Conservation (phyloP, 1,284 basidiomycete genomes). For the Fomitiporia mediterranea region DNA sequence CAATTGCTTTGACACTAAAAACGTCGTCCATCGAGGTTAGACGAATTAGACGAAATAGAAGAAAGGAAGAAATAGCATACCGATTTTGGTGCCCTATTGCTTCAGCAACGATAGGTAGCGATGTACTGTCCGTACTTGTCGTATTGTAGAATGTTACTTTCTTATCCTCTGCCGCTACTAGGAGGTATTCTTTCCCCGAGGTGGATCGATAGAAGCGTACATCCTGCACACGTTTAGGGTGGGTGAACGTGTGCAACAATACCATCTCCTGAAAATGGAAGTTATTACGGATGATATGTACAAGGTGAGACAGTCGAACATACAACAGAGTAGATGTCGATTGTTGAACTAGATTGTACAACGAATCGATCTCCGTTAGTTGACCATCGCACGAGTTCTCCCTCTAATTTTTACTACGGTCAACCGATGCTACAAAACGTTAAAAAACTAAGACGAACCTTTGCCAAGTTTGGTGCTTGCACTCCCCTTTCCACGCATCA, state of each 20-base stretch:
- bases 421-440: neutral
- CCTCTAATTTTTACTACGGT: constrained; percentile 49
- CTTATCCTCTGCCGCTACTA: constrained; percentile 85
- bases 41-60: neutral
- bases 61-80: constrained; percentile 36
- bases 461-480: constrained; percentile 86
- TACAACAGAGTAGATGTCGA: constrained; percentile 80
- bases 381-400: constrained; percentile 84
- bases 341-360: constrained; percentile 71
- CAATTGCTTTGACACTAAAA: constrained; percentile 61
- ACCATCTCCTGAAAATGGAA: constrained; percentile 55
- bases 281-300: neutral
- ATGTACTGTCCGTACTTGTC: constrained; percentile 35
- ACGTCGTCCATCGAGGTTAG: neutral
- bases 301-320: constrained; percentile 26
- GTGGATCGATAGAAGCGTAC: constrained; percentile 53
- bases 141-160: constrained; percentile 71
- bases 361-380: constrained; percentile 70
- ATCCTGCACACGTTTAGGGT: constrained; percentile 78
- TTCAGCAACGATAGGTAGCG: constrained; percentile 52
- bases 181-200: constrained; percentile 55
- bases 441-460: constrained; percentile 42
- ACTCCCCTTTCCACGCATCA: constrained; percentile 89
- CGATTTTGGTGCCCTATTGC: constrained; percentile 73
- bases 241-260: constrained; percentile 63